phyloP scores from a whole-genome alignment of 2,329 filamentous ascomycete genomes.

The Colletotrichum musicola region DNA sequence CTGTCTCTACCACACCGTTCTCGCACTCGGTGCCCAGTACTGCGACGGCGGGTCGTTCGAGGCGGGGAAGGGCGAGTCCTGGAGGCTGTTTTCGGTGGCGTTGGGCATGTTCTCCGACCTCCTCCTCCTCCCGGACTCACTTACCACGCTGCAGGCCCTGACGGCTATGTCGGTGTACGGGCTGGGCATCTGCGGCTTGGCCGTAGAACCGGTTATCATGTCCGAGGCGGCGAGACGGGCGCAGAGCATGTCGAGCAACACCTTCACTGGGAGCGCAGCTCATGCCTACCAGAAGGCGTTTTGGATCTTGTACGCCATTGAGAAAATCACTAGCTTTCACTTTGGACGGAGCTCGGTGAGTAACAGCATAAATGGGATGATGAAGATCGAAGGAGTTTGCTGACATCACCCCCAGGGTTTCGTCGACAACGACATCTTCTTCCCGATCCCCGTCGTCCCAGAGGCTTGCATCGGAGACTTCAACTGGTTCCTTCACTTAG shows the following conservation, averaged over 20 bases:
- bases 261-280: slow-evolving; percentile 34
- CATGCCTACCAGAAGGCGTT: slow-evolving; percentile 46
- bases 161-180: slow-evolving; percentile 48
- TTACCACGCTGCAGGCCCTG: slow-evolving; percentile 47
- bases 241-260: slow-evolving; percentile 45
- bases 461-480: slow-evolving; percentile 42
- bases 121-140: slow-evolving; percentile 46
- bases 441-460: slow-evolving; percentile 44
- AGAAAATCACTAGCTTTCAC: slow-evolving; percentile 46
- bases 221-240: slow-evolving; percentile 48
- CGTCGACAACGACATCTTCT: slow-evolving; percentile 48
- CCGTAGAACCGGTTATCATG: slow-evolving; percentile 48
- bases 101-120: slow-evolving; percentile 52
- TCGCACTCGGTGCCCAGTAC: slow-evolving; percentile 55
- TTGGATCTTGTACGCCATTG: slow-evolving; percentile 45
- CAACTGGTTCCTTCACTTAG: slow-evolving; percentile 44
- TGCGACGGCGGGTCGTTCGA: slow-evolving; percentile 52
- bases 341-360: slow-evolving; percentile 48
- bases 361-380: fast-evolving
- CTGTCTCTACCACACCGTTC: slow-evolving; percentile 52
- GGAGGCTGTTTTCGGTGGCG: slow-evolving; percentile 54
- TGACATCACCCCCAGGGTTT: slow-evolving; percentile 41
- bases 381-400: fast-evolving
- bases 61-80: slow-evolving; percentile 52
- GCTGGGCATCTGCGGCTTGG: slow-evolving; percentile 45